These are phyloP conservation scores for Brassica hybrid DNA, from an alignment of 441 rosid genomes.

Conservation along the genomic window DNA sequence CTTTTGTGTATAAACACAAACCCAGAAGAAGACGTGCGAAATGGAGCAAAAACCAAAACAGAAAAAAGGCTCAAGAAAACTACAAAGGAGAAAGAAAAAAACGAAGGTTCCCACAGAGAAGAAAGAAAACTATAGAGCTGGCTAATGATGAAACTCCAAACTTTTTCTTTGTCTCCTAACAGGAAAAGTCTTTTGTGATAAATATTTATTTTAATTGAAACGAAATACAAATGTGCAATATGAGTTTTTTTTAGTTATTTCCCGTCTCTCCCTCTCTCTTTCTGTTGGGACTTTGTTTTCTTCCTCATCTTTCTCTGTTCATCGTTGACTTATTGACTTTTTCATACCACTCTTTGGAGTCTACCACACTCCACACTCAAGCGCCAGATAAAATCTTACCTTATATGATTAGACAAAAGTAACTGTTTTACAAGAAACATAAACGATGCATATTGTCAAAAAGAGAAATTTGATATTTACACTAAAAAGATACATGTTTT, in stretches of 20 bases:
- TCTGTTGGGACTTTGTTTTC: slow-evolving; percentile 20
- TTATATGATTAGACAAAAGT: not conserved
- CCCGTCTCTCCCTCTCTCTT: slow-evolving; percentile 24
- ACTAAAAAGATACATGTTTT: too few relatives aligned
- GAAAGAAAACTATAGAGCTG: not conserved
- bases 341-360: not conserved
- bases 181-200: slow-evolving; percentile 15
- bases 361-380: not conserved
- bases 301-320: slow-evolving; percentile 24
- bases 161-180: not conserved
- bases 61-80: not conserved
- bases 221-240: slow-evolving; percentile 23
- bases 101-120: slow-evolving; percentile 2
- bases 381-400: not conserved
- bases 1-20: slow-evolving; percentile 28
- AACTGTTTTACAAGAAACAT: not conserved
- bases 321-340: slow-evolving; percentile 42
- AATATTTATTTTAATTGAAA: not conserved
- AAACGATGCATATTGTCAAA: too few relatives aligned
- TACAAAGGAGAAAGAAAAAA: not conserved
- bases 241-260: not conserved
- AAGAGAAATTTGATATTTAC: too few relatives aligned
- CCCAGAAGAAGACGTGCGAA: slow-evolving; percentile 28
- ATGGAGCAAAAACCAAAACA: not conserved
- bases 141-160: slow-evolving; percentile 10